A percentile compares a stretch with the other conserved stretches of the same genome.
phyloP scores from a whole-genome alignment of 768 basidiomycete genomes.

The Floccularia luteovirens region DNA sequence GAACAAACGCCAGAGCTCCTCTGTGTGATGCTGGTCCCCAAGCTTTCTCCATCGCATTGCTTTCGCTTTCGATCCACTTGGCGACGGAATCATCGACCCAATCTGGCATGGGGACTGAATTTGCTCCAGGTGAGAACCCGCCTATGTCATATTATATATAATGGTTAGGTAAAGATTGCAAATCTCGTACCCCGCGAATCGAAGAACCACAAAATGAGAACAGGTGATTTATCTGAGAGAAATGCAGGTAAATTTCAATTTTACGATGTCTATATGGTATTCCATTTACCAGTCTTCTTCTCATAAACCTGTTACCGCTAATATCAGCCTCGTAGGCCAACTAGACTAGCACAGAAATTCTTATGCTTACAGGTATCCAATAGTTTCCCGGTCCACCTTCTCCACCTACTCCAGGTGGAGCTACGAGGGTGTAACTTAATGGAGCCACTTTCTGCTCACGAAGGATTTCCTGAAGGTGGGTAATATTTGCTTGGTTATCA shows the following conservation, averaged over 20 bases:
- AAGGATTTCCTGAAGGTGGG: slow-evolving; percentile 57
- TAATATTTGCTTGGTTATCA: slow-evolving; percentile 68
- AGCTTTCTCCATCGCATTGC: slow-evolving; percentile 38
- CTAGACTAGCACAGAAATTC: slow-evolving; percentile 1
- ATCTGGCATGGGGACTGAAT: slow-evolving; percentile 43
- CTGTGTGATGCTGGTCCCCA: slow-evolving; percentile 51
- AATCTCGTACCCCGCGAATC: slow-evolving; percentile 55
- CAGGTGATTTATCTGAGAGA: slow-evolving; percentile 34
- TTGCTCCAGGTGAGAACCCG: slow-evolving; percentile 37
- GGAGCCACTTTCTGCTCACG: slow-evolving; percentile 51
- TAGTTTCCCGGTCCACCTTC: slow-evolving; percentile 60
- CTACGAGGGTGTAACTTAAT: slow-evolving; percentile 54
- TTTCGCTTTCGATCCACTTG: slow-evolving; percentile 51
- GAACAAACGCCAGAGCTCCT: slow-evolving; percentile 63
- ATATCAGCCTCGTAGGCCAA: background rate
- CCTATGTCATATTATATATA: slow-evolving; percentile 19
- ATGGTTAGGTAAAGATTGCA: background rate
- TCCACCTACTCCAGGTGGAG: slow-evolving; percentile 59
- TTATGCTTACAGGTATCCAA: slow-evolving; percentile 59
- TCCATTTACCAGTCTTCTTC: slow-evolving; percentile 19
- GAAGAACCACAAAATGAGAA: slow-evolving; percentile 68
- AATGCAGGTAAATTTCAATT: slow-evolving; percentile 1
- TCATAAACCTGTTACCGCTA: slow-evolving; percentile 25
- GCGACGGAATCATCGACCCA: slow-evolving; percentile 65
- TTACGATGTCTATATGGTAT: background rate